These are phyloP conservation scores for Plectosphaerella sp. DNA, from an alignment of 2,329 filamentous ascomycete genomes.

Conservation along the genomic window DNA sequence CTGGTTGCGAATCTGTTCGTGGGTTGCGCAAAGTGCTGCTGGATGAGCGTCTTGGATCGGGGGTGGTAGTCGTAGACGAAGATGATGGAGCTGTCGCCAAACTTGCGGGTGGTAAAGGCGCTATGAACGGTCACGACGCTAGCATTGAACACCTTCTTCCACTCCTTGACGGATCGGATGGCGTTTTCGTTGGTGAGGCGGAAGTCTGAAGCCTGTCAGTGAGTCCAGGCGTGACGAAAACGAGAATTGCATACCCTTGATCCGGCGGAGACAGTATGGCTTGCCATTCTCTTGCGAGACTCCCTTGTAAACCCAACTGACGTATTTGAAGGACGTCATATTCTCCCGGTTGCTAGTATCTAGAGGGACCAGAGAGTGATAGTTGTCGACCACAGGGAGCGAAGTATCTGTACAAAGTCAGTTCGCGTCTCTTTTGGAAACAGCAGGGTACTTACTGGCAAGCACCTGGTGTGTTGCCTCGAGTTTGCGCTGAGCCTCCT, in stretches of 20 bases:
- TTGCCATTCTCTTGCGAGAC: constrained; percentile 83
- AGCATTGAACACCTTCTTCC: constrained; percentile 79
- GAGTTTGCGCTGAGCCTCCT: constrained; percentile 84
- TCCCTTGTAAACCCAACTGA: constrained; percentile 94
- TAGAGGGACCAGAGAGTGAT: constrained; percentile 86
- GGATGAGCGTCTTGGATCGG: constrained; percentile 81
- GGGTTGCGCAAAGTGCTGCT: constrained; percentile 63
- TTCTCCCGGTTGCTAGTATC: constrained; percentile 79
- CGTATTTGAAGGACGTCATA: constrained; percentile 75
- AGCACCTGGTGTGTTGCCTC: constrained; percentile 83
- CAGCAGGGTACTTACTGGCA: constrained; percentile 52
- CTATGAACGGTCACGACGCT: constrained; percentile 84
- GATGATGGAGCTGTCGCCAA: constrained; percentile 91
- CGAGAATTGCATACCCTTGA: constrained; percentile 57
- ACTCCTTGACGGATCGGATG: constrained; percentile 79
- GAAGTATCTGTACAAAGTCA: constrained; percentile 41
- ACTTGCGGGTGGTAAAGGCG: constrained; percentile 88
- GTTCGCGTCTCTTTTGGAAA: not conserved
- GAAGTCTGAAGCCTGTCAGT: constrained; percentile 51
- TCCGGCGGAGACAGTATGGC: constrained; percentile 78
- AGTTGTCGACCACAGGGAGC: constrained; percentile 77
- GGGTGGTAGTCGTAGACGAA: constrained; percentile 94
- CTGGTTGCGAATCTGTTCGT: constrained; percentile 38
- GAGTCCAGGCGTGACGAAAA: constrained; percentile 1
- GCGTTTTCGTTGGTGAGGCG: constrained; percentile 85